Conservation (phyloP, 2,329 filamentous ascomycete genomes). For the Emergomyces africanus region DNA sequence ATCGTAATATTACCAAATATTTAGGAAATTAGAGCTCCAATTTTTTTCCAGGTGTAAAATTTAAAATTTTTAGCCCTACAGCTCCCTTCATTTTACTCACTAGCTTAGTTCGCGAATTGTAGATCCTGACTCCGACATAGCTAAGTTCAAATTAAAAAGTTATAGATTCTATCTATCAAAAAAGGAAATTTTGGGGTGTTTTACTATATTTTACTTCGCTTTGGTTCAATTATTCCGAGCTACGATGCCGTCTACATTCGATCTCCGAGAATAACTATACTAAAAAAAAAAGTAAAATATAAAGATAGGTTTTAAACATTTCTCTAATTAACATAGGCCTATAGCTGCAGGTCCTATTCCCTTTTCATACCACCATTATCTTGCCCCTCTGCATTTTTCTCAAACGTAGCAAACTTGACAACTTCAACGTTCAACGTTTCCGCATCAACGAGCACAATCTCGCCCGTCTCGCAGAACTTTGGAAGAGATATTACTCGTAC, state of each 20-base stretch:
- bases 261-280: neutral
- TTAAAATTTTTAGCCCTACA: neutral
- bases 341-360: neutral
- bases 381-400: neutral
- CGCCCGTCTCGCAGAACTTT: slow-evolving; percentile 62
- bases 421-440: slow-evolving; percentile 71
- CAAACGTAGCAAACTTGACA: slow-evolving; percentile 40
- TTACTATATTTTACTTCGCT: neutral
- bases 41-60: neutral
- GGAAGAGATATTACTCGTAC: slow-evolving; percentile 76
- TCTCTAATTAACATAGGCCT: neutral
- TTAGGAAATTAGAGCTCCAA: neutral
- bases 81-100: neutral
- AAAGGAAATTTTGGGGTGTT: neutral
- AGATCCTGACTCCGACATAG: neutral
- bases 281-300: neutral
- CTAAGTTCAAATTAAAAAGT: neutral
- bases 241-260: neutral
- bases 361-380: neutral
- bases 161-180: neutral
- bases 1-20: no score
- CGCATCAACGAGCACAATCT: slow-evolving; percentile 70
- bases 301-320: neutral
- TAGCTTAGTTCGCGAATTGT: neutral
- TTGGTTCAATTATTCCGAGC: neutral